These are phyloP conservation scores for Ailanthus altissimus DNA, from an alignment of 345 rosid genomes.

Conservation along the genomic window DNA sequence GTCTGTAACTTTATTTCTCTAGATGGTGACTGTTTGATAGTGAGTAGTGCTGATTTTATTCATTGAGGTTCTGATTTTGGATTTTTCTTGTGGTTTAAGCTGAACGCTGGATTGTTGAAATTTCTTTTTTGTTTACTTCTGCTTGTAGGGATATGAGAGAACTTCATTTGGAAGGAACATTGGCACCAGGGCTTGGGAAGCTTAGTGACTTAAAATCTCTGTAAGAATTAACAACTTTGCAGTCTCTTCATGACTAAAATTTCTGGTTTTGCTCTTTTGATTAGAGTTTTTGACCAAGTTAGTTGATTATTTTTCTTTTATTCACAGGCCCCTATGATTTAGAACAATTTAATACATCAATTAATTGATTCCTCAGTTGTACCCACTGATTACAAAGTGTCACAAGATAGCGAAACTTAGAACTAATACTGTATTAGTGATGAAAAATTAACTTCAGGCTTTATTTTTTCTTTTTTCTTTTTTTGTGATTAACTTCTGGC, in stretches of 20 bases:
- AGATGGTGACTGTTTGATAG: background rate
- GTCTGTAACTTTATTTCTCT: background rate
- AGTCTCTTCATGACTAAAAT: background rate
- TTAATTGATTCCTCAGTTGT: background rate
- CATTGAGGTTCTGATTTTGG: background rate
- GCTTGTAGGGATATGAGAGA: constrained; percentile 63
- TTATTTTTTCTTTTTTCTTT: no score
- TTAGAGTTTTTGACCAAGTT: background rate
- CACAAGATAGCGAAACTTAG: background rate
- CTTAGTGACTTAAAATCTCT: constrained; percentile 62
- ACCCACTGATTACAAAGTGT: background rate
- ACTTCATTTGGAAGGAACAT: constrained; percentile 65
- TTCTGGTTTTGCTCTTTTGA: background rate
- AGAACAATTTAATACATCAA: background rate
- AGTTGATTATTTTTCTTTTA: background rate
- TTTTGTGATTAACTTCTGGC: no score
- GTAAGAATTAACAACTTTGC: constrained; percentile 44
- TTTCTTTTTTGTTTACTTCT: constrained; percentile 13
- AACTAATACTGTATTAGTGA: background rate
- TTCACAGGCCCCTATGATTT: background rate
- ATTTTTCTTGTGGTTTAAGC: background rate
- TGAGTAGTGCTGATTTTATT: constrained; percentile 1
- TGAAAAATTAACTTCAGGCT: background rate
- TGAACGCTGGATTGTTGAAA: constrained; percentile 1
- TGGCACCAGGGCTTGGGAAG: constrained; percentile 74